A percentile compares a stretch with the other conserved stretches of the same genome.
phyloP scores from a whole-genome alignment of 352 stramenopile species.

The Phytophthora colocasiae region DNA sequence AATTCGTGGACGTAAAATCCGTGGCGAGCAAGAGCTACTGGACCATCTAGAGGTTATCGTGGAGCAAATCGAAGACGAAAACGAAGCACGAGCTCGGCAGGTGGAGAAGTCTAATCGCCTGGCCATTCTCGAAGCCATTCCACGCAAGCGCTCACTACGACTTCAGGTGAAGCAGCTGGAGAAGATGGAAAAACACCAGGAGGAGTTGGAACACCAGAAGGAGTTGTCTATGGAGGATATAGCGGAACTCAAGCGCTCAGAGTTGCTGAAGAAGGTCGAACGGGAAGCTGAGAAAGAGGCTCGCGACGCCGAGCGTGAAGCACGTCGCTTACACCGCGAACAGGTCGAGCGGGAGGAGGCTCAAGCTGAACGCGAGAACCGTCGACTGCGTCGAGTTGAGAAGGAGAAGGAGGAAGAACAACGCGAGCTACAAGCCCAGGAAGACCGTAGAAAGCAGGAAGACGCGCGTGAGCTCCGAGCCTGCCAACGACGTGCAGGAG shows the following conservation, averaged over 20 bases:
- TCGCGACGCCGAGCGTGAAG: slow-evolving; percentile 62
- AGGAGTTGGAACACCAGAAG: slow-evolving; percentile 62
- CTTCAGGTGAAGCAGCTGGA: slow-evolving; percentile 89
- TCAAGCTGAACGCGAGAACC: slow-evolving; percentile 57
- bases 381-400: slow-evolving; percentile 65
- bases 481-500: slow-evolving; percentile 47
- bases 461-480: slow-evolving; percentile 60
- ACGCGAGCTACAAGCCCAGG: slow-evolving; percentile 44
- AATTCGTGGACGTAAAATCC: slow-evolving; percentile 70
- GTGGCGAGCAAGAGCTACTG: slow-evolving; percentile 77
- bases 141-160: slow-evolving; percentile 81
- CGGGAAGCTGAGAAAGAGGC: slow-evolving; percentile 64
- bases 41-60: slow-evolving; percentile 84
- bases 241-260: slow-evolving; percentile 70
- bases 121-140: slow-evolving; percentile 86
- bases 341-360: slow-evolving; percentile 65
- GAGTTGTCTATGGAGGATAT: slow-evolving; percentile 70
- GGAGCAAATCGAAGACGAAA: slow-evolving; percentile 81
- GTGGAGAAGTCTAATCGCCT: slow-evolving; percentile 78
- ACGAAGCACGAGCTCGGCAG: slow-evolving; percentile 52
- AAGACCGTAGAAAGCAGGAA: slow-evolving; percentile 55
- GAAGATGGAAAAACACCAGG: slow-evolving; percentile 76
- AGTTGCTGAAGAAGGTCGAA: slow-evolving; percentile 76
- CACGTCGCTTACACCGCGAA: slow-evolving; percentile 54
- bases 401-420: slow-evolving; percentile 65